Evolutionary conservation across 371 early-diverging fungal species (phyloP).

Genomic region (Mortierella sp.): DNA sequence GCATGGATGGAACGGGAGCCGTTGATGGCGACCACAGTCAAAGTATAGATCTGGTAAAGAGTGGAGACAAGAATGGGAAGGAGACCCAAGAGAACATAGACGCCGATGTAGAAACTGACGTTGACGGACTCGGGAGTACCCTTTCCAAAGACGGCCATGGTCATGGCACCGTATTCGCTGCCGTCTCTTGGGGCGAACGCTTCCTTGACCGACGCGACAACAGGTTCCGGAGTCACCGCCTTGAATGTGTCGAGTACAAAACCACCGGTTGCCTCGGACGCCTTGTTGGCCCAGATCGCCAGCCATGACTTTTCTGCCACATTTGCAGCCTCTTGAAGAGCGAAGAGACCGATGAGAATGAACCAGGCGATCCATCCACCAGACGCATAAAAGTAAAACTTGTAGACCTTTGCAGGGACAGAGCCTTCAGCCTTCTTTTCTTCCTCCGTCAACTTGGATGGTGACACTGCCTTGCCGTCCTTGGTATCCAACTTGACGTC

Average conservation of each 20-base stretch:
- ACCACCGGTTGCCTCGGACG: slow-evolving; percentile 33
- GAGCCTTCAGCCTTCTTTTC: slow-evolving; percentile 77
- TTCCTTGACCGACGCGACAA: slow-evolving; percentile 29
- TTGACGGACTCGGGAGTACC: slow-evolving; percentile 36
- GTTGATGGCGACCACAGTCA: slow-evolving; percentile 58
- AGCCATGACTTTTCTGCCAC: slow-evolving; percentile 60
- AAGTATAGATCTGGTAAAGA: slow-evolving; percentile 54
- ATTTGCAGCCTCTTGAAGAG: slow-evolving; percentile 60
- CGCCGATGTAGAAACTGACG: slow-evolving; percentile 58
- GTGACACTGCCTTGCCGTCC: slow-evolving; percentile 48
- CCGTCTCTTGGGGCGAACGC: slow-evolving; percentile 29
- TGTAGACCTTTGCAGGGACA: slow-evolving; percentile 71
- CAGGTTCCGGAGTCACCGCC: slow-evolving; percentile 25
- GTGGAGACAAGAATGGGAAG: slow-evolving; percentile 51
- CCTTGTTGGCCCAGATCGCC: slow-evolving; percentile 45
- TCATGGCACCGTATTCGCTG: slow-evolving; percentile 13
- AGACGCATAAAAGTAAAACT: slow-evolving; percentile 71
- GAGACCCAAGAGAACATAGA: slow-evolving; percentile 64
- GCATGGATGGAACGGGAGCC: slow-evolving; percentile 62
- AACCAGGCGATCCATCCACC: slow-evolving; percentile 74
- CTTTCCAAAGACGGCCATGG: slow-evolving; percentile 29
- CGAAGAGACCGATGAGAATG: slow-evolving; percentile 61
- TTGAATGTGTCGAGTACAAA: slow-evolving; percentile 28
- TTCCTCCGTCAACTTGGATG: slow-evolving; percentile 70
- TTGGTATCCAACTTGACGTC: slow-evolving; percentile 37